A percentile compares a stretch with the other conserved stretches of the same genome.
Evolutionary conservation across 805 yeast species (phyloP).

Genomic region (Trichomonascus vanleenenianus): DNA sequence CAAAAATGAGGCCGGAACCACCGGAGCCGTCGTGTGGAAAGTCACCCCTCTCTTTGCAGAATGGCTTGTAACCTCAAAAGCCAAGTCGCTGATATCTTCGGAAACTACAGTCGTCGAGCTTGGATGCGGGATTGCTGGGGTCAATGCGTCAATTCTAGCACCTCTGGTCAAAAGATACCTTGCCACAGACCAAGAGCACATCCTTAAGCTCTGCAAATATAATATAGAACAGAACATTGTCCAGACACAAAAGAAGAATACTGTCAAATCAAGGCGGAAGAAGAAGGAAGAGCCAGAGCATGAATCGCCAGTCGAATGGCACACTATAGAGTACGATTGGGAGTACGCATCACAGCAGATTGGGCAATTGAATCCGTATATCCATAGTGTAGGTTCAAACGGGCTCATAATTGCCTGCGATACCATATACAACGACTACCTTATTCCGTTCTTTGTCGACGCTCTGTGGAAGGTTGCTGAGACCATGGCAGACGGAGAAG

Average conservation of each 20-base stretch:
- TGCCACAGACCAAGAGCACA: constrained; percentile 52
- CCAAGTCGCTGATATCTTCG: constrained; percentile 4
- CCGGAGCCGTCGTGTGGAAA: constrained; percentile 62
- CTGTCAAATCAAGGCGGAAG: not conserved
- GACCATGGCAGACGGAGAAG: constrained; percentile 15
- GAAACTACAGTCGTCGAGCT: constrained; percentile 40
- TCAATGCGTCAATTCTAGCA: constrained; percentile 37
- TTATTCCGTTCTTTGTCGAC: constrained; percentile 42
- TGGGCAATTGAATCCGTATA: constrained; percentile 16
- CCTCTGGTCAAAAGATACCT: constrained; percentile 33
- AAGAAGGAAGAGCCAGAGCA: not conserved
- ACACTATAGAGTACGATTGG: constrained; percentile 53
- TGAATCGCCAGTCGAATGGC: constrained; percentile 7
- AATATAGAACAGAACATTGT: constrained; percentile 38
- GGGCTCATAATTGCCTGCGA: constrained; percentile 55
- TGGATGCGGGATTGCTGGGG: constrained; percentile 56
- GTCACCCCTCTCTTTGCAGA: constrained; percentile 41
- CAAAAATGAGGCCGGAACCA: constrained; percentile 29
- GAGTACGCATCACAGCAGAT: constrained; percentile 33
- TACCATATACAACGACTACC: constrained; percentile 55
- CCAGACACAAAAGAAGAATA: too few species aligned
- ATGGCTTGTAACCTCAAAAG: constrained; percentile 39
- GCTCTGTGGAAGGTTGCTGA: constrained; percentile 33
- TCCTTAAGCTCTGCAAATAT: constrained; percentile 40
- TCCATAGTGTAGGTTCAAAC: constrained; percentile 8